Percentiles rank a stretch among this genome's conserved stretches.
These are phyloP conservation scores for Aspergillus ochraceoroseus DNA, from an alignment of 2,329 filamentous ascomycete genomes.

Conservation along the genomic window DNA sequence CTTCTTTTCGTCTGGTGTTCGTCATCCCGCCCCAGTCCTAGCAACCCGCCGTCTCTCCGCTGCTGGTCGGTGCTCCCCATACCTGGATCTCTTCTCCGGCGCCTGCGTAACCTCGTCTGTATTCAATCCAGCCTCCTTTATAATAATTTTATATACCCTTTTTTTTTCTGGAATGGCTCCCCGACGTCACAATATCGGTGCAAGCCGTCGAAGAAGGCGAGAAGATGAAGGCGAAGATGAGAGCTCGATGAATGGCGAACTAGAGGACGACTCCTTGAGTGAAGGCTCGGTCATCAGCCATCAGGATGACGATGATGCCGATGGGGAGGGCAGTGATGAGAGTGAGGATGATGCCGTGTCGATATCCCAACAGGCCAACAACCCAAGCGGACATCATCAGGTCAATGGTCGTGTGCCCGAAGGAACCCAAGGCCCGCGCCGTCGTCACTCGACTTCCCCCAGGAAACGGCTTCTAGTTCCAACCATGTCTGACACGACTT, in stretches of 20 bases:
- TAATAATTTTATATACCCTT: slow-evolving; percentile 3
- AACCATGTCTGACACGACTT: slow-evolving; percentile 53
- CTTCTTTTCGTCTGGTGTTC: slow-evolving; percentile 15
- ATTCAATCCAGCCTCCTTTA: slow-evolving; percentile 3
- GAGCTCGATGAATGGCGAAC: slow-evolving; percentile 46
- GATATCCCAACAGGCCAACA: slow-evolving; percentile 22
- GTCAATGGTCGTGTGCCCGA: slow-evolving; percentile 29
- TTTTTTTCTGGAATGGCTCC: slow-evolving; percentile 39
- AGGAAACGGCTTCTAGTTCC: slow-evolving; percentile 34
- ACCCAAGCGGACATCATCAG: slow-evolving; percentile 23
- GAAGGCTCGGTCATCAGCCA: slow-evolving; percentile 57
- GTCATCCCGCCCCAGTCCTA: slow-evolving; percentile 17
- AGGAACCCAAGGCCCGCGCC: slow-evolving; percentile 29
- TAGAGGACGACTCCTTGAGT: slow-evolving; percentile 60
- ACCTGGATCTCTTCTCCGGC: slow-evolving; percentile 10
- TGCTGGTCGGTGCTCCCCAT: slow-evolving; percentile 20
- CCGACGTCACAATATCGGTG: slow-evolving; percentile 42
- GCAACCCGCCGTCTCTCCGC: slow-evolving; percentile 24
- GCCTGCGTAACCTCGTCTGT: not conserved
- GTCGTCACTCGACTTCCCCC: slow-evolving; percentile 33
- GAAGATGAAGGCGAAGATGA: slow-evolving; percentile 50
- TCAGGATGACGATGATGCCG: slow-evolving; percentile 55
- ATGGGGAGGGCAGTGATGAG: slow-evolving; percentile 55
- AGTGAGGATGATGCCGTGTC: slow-evolving; percentile 49
- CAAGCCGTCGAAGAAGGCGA: slow-evolving; percentile 43